A percentile compares a stretch with the other conserved stretches of the same genome.
Conservation (phyloP, 2,329 filamentous ascomycete genomes). For the Fusarium keratoplasticum region DNA sequence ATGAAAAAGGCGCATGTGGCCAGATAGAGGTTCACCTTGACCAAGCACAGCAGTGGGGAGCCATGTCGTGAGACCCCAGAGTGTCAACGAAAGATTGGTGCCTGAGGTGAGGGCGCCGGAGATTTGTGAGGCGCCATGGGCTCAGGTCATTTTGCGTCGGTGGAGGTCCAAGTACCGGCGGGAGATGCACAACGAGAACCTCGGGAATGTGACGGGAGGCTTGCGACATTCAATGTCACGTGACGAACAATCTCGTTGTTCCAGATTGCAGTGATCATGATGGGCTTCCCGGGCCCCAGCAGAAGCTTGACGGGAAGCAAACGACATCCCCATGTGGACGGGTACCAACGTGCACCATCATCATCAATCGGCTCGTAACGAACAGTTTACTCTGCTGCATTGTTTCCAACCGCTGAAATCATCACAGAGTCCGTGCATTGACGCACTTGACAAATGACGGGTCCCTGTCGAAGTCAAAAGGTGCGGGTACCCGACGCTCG, state of each 20-base stretch:
- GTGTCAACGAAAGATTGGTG: not conserved
- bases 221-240: conserved; percentile 25
- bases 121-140: conserved; percentile 19
- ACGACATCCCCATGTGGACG: not conserved
- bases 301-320: not conserved
- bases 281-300: not conserved
- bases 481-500: conserved; percentile 35
- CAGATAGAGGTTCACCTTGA: not conserved
- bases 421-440: conserved; percentile 36
- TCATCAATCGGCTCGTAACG: not conserved
- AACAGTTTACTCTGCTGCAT: conserved; percentile 3
- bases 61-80: not conserved
- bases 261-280: not conserved
- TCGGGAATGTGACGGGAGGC: conserved; percentile 41
- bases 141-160: conserved; percentile 22
- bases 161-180: conserved; percentile 42
- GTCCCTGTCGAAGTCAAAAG: conserved; percentile 34
- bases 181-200: conserved; percentile 41
- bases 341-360: not conserved
- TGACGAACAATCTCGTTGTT: not conserved
- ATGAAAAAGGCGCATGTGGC: not conserved
- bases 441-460: conserved; percentile 26
- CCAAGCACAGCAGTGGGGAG: not conserved
- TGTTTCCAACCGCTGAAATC: conserved; percentile 22
- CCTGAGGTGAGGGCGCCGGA: not conserved